phyloP scores from a whole-genome alignment of 306 rosid species.

The Betula pendula region DNA sequence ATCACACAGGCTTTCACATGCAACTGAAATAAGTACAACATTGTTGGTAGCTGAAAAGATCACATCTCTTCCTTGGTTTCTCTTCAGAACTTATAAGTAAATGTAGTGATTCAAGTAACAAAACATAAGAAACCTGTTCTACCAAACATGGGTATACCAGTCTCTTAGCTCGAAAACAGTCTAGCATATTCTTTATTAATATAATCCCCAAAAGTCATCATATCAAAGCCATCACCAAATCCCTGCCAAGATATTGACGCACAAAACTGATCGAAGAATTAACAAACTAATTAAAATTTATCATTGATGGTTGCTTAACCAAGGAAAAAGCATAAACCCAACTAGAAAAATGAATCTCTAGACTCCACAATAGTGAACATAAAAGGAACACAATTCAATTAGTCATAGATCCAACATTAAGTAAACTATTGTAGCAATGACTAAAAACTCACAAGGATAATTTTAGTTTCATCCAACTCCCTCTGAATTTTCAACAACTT shows the following conservation, averaged over 20 bases:
- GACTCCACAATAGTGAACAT: neutral
- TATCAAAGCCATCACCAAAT: neutral
- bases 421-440: neutral
- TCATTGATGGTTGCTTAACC: neutral
- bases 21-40: neutral
- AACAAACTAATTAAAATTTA: neutral
- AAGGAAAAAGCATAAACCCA: neutral
- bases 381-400: conserved; percentile 3
- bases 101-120: too few relatives aligned
- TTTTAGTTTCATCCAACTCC: conserved; percentile 98
- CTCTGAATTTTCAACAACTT: conserved; percentile 90
- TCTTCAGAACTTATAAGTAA: too few relatives aligned
- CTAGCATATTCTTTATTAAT: neutral
- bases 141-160: neutral
- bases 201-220: neutral
- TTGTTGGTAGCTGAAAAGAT: neutral
- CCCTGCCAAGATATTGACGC: neutral
- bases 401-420: neutral
- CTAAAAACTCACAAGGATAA: conserved; percentile 77
- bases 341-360: neutral
- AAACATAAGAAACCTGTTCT: neutral
- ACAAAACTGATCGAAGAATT: neutral
- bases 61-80: neutral
- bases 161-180: neutral
- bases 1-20: neutral